Conservation (phyloP, 257 asterid species). For the Solanum virginianum region DNA sequence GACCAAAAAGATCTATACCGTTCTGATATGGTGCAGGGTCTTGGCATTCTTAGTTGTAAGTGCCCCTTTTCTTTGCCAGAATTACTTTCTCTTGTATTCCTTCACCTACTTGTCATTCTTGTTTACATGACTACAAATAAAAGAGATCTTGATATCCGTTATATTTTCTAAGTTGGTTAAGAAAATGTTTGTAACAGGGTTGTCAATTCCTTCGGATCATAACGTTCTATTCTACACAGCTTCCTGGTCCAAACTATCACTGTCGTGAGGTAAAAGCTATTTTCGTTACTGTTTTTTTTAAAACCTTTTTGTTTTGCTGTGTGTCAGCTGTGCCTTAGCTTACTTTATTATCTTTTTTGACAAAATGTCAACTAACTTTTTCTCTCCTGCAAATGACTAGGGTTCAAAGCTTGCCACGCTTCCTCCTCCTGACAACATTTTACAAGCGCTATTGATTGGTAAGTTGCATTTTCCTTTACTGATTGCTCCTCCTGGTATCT, state of each 20-base stretch:
- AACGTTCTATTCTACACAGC: constrained; percentile 93
- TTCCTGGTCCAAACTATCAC: constrained; percentile 96
- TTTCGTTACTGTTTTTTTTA: background rate
- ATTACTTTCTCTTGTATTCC: background rate
- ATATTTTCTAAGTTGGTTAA: background rate
- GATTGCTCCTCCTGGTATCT: background rate
- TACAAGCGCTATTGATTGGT: constrained; percentile 67
- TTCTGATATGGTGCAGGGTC: constrained; percentile 93
- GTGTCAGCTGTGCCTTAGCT: background rate
- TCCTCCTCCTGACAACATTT: constrained; percentile 63
- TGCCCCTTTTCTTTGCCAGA: background rate
- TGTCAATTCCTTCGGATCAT: constrained; percentile 81
- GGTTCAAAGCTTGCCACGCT: constrained; percentile 88
- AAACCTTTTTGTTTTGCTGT: background rate
- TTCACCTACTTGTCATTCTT: background rate
- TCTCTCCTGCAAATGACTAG: constrained; percentile 14
- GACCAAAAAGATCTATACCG: constrained; percentile 91
- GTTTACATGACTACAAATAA: background rate
- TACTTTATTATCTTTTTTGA: background rate
- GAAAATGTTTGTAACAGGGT: constrained; percentile 38
- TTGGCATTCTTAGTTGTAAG: constrained; percentile 91
- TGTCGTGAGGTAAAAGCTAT: constrained; percentile 74
- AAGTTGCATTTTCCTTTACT: background rate
- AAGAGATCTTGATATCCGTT: background rate
- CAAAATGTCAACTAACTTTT: background rate